phyloP scores from a whole-genome alignment of 1,284 basidiomycete species.

The Ceratobasidium sp. region DNA sequence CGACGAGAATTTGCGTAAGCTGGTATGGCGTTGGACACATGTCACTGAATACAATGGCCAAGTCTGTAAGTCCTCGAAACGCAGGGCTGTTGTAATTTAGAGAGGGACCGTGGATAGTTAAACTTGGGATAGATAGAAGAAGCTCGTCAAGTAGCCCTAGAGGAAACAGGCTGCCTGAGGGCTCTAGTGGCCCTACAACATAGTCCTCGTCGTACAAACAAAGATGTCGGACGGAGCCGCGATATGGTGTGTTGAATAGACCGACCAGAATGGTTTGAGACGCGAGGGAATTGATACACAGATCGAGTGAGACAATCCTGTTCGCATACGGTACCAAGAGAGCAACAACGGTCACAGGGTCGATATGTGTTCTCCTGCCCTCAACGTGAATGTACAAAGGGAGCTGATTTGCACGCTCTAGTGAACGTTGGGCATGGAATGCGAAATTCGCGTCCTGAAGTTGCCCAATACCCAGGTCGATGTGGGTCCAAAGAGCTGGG shows the following conservation, averaged over 20 bases:
- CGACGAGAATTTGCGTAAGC: too few species aligned
- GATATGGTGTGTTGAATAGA: neutral
- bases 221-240: too few species aligned
- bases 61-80: neutral
- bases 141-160: neutral
- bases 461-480: neutral
- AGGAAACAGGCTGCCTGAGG: too few species aligned
- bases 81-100: neutral
- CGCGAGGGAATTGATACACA: neutral
- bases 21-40: too few species aligned
- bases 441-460: too few species aligned
- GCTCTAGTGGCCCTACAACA: too few species aligned
- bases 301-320: neutral
- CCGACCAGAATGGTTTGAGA: neutral
- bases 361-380: neutral
- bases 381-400: neutral
- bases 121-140: neutral
- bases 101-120: neutral
- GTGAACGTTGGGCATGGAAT: neutral
- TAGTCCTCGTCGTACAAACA: too few species aligned
- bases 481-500: slow-evolving; percentile 2
- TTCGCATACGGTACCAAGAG: neutral
- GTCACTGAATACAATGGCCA: too few species aligned
- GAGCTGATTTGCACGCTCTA: neutral
- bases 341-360: neutral